phyloP scores from a whole-genome alignment of 805 yeast genomes.

The Ogataea neopini region DNA sequence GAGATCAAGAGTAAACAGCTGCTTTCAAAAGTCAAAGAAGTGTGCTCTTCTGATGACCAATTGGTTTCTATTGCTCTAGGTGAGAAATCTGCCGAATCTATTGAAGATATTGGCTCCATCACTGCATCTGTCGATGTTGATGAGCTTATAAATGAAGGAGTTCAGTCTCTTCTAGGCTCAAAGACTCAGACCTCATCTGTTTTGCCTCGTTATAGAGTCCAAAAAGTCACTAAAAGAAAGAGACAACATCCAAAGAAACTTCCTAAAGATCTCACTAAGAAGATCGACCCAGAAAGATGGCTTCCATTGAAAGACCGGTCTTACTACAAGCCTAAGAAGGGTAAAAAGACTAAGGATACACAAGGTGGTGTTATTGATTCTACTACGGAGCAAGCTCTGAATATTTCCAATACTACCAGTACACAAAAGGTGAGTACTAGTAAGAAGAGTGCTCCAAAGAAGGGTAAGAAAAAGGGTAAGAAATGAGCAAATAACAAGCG shows the following conservation, averaged over 20 bases:
- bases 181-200: constrained; percentile 10
- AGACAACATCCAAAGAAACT: constrained; percentile 32
- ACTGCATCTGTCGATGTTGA: constrained; percentile 35
- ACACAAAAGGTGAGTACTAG: too few species aligned
- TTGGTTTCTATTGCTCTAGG: constrained; percentile 27
- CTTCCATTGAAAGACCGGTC: constrained; percentile 84
- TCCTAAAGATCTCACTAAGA: constrained; percentile 25
- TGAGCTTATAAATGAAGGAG: constrained; percentile 30
- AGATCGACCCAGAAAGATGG: constrained; percentile 83
- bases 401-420: constrained; percentile 20
- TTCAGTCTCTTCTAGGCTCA: constrained; percentile 27
- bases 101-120: constrained; percentile 29
- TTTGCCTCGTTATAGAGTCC: constrained; percentile 16
- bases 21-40: constrained; percentile 24
- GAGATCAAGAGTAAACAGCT: constrained; percentile 33
- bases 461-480: constrained; percentile 28
- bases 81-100: constrained; percentile 6
- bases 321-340: constrained; percentile 75
- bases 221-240: constrained; percentile 24
- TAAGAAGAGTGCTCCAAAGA: constrained; percentile 25
- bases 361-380: constrained; percentile 62
- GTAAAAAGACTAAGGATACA: constrained; percentile 56
- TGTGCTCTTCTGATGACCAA: constrained; percentile 18
- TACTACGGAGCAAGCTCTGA: constrained; percentile 41
- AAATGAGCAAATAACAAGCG: too few species aligned